Percentiles rank a stretch among this genome's conserved stretches.
Conservation (phyloP, 176 grass and related monocot genomes). For the Oryza glaberrima region DNA sequence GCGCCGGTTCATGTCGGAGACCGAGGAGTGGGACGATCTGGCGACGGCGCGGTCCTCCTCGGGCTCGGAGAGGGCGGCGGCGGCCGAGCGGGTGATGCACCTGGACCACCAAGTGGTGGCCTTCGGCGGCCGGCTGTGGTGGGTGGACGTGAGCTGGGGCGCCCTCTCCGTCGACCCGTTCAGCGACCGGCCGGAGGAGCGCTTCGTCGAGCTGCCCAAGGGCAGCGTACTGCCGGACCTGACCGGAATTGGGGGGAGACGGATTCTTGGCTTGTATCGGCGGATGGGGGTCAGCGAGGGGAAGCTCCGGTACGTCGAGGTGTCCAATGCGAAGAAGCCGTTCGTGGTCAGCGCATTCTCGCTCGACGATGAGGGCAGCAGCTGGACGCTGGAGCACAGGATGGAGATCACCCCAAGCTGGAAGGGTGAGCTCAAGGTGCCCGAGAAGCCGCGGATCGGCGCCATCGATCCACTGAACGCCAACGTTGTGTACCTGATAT, state of each 20-base stretch:
- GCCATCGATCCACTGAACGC: conserved; percentile 30
- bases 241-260: neutral
- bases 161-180: conserved; percentile 40
- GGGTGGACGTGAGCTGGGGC: conserved; percentile 37
- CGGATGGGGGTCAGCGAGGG: conserved; percentile 41
- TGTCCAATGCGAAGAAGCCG: conserved; percentile 31
- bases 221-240: conserved; percentile 33
- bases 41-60: neutral
- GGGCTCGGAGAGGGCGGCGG: neutral
- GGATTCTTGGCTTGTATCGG: neutral
- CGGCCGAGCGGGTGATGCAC: neutral
- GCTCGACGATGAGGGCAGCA: neutral
- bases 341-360: conserved; percentile 24
- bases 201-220: conserved; percentile 29
- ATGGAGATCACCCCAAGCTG: neutral
- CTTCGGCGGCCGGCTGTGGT: conserved; percentile 37
- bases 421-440: neutral
- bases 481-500: neutral
- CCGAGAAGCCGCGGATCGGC: neutral
- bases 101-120: conserved; percentile 17
- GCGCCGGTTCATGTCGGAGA: conserved; percentile 43
- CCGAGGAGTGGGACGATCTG: conserved; percentile 33
- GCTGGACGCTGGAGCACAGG: conserved; percentile 41
- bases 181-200: conserved; percentile 27
- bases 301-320: conserved; percentile 38